phyloP scores from a whole-genome alignment of 2,329 filamentous ascomycete genomes.

The Trichothecium roseum region DNA sequence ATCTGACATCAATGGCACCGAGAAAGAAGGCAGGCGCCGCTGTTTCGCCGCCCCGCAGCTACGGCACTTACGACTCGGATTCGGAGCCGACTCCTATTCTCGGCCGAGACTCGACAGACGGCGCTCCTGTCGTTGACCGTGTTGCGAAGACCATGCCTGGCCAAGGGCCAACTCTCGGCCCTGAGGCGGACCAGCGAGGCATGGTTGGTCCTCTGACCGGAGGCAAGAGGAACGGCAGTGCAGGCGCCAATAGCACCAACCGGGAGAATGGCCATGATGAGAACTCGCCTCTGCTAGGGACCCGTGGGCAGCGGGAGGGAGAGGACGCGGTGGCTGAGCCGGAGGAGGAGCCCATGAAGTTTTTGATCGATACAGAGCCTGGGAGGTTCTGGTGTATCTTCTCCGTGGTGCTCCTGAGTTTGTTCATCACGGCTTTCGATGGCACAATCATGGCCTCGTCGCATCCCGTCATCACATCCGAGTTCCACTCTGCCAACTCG shows the following conservation, averaged over 20 bases:
- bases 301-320: background rate
- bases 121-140: background rate
- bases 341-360: constrained; percentile 11
- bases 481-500: constrained; percentile 67
- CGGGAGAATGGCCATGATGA: background rate
- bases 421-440: constrained; percentile 58
- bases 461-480: constrained; percentile 72
- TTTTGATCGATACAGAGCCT: constrained; percentile 34
- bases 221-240: background rate
- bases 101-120: background rate
- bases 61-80: background rate
- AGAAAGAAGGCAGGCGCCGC: background rate
- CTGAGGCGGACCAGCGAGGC: background rate
- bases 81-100: constrained; percentile 1
- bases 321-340: background rate
- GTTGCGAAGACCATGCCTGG: background rate
- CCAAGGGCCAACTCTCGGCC: background rate
- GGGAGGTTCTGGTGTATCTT: constrained; percentile 55
- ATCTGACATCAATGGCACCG: no score
- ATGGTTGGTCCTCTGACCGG: background rate
- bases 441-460: constrained; percentile 72
- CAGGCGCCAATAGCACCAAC: background rate
- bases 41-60: background rate
- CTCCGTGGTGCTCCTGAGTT: constrained; percentile 42
- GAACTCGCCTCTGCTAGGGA: background rate